These are phyloP conservation scores for Populus ilicifolia DNA, from an alignment of 345 rosid species.

Conservation along the genomic window DNA sequence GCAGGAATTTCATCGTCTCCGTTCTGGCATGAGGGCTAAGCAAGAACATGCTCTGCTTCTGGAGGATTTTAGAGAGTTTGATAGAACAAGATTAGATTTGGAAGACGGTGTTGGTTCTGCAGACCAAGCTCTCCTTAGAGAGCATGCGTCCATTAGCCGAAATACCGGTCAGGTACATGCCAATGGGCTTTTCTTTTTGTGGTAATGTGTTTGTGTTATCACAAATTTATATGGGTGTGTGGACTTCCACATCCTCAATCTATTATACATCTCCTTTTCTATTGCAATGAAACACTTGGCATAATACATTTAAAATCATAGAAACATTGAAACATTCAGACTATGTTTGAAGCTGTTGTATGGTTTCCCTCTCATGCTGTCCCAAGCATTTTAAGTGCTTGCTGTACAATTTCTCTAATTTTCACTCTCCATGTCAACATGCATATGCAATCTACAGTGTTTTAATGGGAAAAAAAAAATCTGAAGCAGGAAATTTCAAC, in stretches of 20 bases:
- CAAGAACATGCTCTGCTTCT: constrained; percentile 93
- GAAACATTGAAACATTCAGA: neutral
- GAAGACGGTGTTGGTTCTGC: constrained; percentile 75
- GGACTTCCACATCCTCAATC: neutral
- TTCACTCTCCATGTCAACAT: neutral
- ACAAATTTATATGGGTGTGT: neutral
- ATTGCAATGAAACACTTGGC: neutral
- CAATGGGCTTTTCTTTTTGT: neutral
- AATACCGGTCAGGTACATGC: constrained; percentile 70
- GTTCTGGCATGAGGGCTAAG: constrained; percentile 84
- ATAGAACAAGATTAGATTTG: constrained; percentile 80
- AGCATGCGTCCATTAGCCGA: constrained; percentile 73
- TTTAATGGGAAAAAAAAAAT: neutral
- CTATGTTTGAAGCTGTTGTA: neutral
- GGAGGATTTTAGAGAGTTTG: constrained; percentile 94
- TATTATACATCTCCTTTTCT: neutral
- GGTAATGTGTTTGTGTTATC: neutral
- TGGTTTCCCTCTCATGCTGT: neutral
- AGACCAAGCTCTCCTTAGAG: constrained; percentile 78
- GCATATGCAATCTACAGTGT: neutral
- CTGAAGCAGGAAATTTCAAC: neutral
- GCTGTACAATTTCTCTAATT: neutral
- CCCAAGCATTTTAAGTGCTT: neutral
- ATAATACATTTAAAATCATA: neutral
- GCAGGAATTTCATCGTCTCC: constrained; percentile 96